Evolutionary conservation across 116 monocot species (phyloP).

Genomic region (Trichopus zeylanicus): DNA sequence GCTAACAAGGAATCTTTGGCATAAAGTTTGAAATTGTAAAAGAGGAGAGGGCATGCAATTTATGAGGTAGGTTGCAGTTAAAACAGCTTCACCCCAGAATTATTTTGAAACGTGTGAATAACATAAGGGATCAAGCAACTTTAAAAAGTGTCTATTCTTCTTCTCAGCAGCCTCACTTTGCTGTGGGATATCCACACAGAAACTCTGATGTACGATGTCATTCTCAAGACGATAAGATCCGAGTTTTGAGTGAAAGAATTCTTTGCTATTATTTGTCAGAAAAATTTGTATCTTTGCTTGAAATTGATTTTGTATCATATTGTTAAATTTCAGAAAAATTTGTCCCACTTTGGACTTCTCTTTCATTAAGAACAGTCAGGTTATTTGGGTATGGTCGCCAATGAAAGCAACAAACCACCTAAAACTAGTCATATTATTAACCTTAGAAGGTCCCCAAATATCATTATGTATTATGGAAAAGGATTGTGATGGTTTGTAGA

Average conservation of each 20-base stretch:
- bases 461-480: background rate
- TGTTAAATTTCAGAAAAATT: background rate
- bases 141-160: conserved; percentile 4
- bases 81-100: conserved; percentile 4
- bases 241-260: background rate
- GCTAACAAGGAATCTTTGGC: background rate
- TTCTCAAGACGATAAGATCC: background rate
- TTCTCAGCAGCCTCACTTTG: background rate
- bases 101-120: background rate
- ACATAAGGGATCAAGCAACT: background rate
- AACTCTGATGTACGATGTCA: background rate
- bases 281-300: background rate
- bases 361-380: background rate
- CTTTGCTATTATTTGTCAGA: background rate
- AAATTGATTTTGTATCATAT: background rate
- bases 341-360: background rate
- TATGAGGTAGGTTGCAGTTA: conserved; percentile 2
- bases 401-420: background rate
- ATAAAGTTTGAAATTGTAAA: background rate
- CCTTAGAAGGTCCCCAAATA: background rate
- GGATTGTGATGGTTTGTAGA: background rate
- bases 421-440: background rate
- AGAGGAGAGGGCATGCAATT: conserved; percentile 1
- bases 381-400: background rate
- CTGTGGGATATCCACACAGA: background rate